These are phyloP conservation scores for Bipolaris oryzae DNA, from an alignment of 2,329 filamentous ascomycete species.

Conservation along the genomic window DNA sequence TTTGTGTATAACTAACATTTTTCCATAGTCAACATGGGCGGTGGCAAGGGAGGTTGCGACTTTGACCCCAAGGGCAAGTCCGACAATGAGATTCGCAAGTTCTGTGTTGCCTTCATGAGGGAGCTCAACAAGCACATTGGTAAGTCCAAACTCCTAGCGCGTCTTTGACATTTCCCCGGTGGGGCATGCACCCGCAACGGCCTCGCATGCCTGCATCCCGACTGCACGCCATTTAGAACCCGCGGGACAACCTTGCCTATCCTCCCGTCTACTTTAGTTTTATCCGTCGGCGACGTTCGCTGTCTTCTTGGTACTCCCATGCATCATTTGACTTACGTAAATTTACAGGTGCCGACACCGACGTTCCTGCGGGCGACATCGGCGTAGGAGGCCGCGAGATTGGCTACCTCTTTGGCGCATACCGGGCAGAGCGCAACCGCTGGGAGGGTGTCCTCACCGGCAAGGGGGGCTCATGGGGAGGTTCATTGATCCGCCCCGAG, in stretches of 20 bases:
- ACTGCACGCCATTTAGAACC: slow-evolving; percentile 20
- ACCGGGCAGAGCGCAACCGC: slow-evolving; percentile 84
- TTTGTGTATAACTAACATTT: slow-evolving; percentile 10
- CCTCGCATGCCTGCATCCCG: slow-evolving; percentile 18
- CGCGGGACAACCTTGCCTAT: slow-evolving; percentile 7
- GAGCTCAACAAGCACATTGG: slow-evolving; percentile 91
- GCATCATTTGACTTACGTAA: slow-evolving; percentile 49
- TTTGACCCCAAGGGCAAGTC: slow-evolving; percentile 99
- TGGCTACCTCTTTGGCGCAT: slow-evolving; percentile 92
- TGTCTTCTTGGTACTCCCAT: slow-evolving; percentile 12
- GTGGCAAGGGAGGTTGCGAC: slow-evolving; percentile 96
- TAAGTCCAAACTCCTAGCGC: slow-evolving; percentile 24
- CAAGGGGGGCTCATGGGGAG: slow-evolving; percentile 93
- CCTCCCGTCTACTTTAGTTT: neutral
- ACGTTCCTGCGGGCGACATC: slow-evolving; percentile 96
- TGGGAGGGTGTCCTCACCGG: slow-evolving; percentile 97
- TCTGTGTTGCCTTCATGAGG: slow-evolving; percentile 95
- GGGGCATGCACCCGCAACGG: slow-evolving; percentile 22
- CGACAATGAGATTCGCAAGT: slow-evolving; percentile 95
- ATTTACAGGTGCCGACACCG: slow-evolving; percentile 74
- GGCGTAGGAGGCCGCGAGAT: slow-evolving; percentile 92
- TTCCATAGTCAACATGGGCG: slow-evolving; percentile 81
- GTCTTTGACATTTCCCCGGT: slow-evolving; percentile 11
- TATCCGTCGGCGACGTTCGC: slow-evolving; percentile 11
- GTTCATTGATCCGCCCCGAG: slow-evolving; percentile 91